phyloP scores from a whole-genome alignment of 2,329 filamentous ascomycete genomes.

The Nemania sp. region DNA sequence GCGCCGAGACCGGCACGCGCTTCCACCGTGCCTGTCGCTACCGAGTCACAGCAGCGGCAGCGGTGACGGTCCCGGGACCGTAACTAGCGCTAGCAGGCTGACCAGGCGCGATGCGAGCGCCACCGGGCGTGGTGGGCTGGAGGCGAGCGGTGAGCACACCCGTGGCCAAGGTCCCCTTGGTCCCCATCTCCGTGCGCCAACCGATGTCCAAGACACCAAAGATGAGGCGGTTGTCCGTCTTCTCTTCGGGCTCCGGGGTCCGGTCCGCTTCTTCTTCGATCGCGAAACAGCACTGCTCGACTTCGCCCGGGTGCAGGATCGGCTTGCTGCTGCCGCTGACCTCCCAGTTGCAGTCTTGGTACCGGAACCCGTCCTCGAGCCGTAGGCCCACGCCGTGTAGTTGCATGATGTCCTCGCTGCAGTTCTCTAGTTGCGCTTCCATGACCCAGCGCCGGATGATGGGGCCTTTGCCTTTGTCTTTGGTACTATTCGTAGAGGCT shows the following conservation, averaged over 20 bases:
- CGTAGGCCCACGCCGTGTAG: conserved; percentile 68
- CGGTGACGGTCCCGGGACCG: too few relatives aligned
- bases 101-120: too few relatives aligned
- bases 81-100: too few relatives aligned
- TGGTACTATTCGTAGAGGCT: conserved; percentile 27
- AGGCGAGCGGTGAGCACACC: conserved; percentile 70
- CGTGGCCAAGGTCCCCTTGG: conserved; percentile 82
- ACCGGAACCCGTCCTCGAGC: conserved; percentile 53
- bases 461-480: not conserved
- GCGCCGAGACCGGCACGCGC: too few relatives aligned
- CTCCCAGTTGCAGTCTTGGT: conserved; percentile 62
- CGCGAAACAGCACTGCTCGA: conserved; percentile 68
- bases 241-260: conserved; percentile 50
- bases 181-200: conserved; percentile 90
- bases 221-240: conserved; percentile 62
- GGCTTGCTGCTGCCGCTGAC: conserved; percentile 49
- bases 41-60: too few relatives aligned
- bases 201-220: conserved; percentile 84
- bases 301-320: conserved; percentile 63
- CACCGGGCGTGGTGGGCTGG: too few relatives aligned
- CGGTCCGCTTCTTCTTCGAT: conserved; percentile 51
- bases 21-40: too few relatives aligned
- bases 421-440: conserved; percentile 95
- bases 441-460: conserved; percentile 65
- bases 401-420: conserved; percentile 79